Evolutionary conservation across 225 moss, liverwort and hornwort genomes (phyloP), one percentile per base, ranked within the genome.

Genomic region (Lunularia cruciata): DNA sequence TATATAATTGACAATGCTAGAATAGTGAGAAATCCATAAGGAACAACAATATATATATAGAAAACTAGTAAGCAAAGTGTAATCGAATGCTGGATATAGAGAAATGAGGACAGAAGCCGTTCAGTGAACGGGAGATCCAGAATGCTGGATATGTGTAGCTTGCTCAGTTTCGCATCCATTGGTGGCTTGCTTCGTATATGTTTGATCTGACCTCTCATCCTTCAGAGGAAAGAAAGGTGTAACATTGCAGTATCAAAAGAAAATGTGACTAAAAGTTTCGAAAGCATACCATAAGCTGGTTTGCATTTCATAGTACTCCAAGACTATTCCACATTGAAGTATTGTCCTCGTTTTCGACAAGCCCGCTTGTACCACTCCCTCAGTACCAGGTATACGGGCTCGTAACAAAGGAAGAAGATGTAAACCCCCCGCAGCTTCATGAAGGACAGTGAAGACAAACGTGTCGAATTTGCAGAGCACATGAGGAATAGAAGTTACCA

Each of bases 231-330:
- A n/a, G n/a, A n/a, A n/a, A n/a, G n/a, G n/a, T n/a, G n/a, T n/a
- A n/a, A n/a, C n/a, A n/a, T n/a, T n/a, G n/a, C n/a, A n/a, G n/a
- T 13, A 40, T 40, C 6, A 40, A 40, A 31, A 56, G 4, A 1
- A 54, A 3, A 23, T 0, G 1, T 48, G 8, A 20, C 27, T 0
- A n/a, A 18, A 36, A 60, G 37, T 35, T 4, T 23, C 5, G 26
- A 25, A 63, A 42, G 40, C 47, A 43, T 91, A 94, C 91, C 98
- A 98, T 74, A 83, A 78, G 83, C 86, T 87, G 56, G 80, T 86
- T 54, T 98, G 91, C 57, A 87, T 86, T 83, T 93, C 93, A 68
- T 89, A 93, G 76, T 86, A 89, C 76, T 98, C 98, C 32, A 98
- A 73, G n/a, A 93, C 80, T 60, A 89, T 27, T 54, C 77, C 85